Percentiles rank a stretch among this genome's conserved stretches.
phyloP scores from a whole-genome alignment of 176 grass and related monocot genomes.

The Dactylis glomerata region DNA sequence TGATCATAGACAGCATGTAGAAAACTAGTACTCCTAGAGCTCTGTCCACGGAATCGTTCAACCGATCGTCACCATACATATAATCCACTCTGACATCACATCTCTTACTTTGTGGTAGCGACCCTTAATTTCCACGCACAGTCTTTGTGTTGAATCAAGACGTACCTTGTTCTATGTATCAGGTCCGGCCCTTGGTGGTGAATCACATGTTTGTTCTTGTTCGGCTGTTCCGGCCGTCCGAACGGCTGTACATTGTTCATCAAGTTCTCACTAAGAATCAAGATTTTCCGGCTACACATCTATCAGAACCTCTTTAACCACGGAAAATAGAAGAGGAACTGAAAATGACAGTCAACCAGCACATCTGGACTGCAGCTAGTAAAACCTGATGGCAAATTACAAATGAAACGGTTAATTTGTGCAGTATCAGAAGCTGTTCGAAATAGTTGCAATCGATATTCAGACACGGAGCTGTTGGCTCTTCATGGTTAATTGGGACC shows the following conservation, averaged over 20 bases:
- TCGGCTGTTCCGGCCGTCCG: background rate
- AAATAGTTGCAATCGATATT: background rate
- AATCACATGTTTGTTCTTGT: background rate
- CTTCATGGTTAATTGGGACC: background rate
- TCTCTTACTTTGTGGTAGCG: background rate
- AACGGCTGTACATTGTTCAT: background rate
- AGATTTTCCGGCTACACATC: background rate
- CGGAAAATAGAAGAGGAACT: background rate
- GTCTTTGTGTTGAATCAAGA: background rate
- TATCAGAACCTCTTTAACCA: background rate
- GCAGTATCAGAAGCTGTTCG: background rate
- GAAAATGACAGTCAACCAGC: background rate
- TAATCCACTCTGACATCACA: background rate
- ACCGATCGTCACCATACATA: background rate
- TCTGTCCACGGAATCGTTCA: background rate
- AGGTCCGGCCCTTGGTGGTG: background rate
- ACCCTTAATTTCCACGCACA: background rate
- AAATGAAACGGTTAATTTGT: background rate
- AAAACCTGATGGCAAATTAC: background rate
- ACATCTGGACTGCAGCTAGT: background rate
- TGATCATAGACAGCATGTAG: background rate
- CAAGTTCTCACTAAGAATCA: background rate
- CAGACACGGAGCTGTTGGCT: background rate
- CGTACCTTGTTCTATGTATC: no score
- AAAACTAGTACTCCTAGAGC: background rate